Base-by-base conservation (phyloP, 2,329 filamentous ascomycete genomes). In the Stachybotrys chlorohalonatus region DNA sequence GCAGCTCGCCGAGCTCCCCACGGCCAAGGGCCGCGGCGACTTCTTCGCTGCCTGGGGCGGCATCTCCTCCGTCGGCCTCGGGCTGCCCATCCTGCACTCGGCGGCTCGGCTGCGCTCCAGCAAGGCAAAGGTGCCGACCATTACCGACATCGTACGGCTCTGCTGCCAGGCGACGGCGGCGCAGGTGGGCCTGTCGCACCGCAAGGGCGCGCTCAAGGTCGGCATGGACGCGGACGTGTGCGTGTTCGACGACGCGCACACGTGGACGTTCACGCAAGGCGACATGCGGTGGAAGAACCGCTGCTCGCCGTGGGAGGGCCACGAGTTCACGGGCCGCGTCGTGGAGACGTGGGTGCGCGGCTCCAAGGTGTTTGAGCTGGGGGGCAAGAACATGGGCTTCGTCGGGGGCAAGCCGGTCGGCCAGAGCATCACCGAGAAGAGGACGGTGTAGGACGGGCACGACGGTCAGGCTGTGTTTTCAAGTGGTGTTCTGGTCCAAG, bases 1-100 rank as follows among this genome's bases (percentile, higher is more conserved):
- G 7, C 51, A 57, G 11, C 54, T 64, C 7, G 16, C 39, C 32
- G 64, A 63, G 5, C 63, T 67, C 17, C 64, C 68, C 6, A 66
- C 67, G 30, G 68, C 73, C 9, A 64, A 70, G 1, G 67, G 71
- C 45, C 63, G 68, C 3, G 94, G 94, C 45, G 90, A 97, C 73
- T 97, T 99, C 79, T 94, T 97, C 73, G 84, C 87, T 5, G 92
- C 92, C 1, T 99, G 94, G 94, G 94, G 94, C 53, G 94, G 94
- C 13, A 96, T 99, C 65, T 93, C 89, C 5, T 94, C 89, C 5
- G 93, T 99, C 16, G 94, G 94, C 0, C 82, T 99, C 1, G 94
- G 94, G 1, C 79, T 99, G 5, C 90, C 90, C 5, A 96, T 99
- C 60, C 79, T 99, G 6, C 87, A 92, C 84, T 92, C 90, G 0